Base-by-base conservation (phyloP, 1,284 basidiomycete species). In the Chiua sp. region DNA sequence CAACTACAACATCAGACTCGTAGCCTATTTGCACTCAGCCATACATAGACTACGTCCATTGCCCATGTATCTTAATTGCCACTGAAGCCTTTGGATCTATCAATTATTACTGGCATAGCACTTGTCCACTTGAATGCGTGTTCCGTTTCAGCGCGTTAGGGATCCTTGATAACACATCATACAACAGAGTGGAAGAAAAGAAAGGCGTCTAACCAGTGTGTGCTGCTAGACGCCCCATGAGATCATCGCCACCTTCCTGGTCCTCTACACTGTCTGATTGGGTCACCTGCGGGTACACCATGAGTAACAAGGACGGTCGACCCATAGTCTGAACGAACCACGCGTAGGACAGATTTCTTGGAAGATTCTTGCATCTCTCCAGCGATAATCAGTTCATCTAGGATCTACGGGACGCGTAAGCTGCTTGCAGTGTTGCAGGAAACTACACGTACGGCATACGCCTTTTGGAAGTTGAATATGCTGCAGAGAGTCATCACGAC, bases 391-490 rank as follows among this genome's bases (percentile, higher is more conserved):
- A 99, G 84, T 76, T 99, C 98, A 75, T 99, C 98, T 58, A 99
- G 81, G 67, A 98, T 98, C 93, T 94, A 68, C 48, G 23, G 4
- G 7, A 51, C 55, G 42, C 42, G 37, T 69, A 37, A 65, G 60
- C 60, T 28, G 20, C 47, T 47, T 35, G 59, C 3, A 39, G 57
- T 11, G 56, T 33, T 5, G 54, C 35, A 33, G 53, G 51, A 58
- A 44, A 39, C 26, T 42, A 8, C 26, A 78, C 85, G 53, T 66
- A 96, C 94, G 7, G 96, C 93, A 76, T 94, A 98, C 37, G 96
- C 96, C 76, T 98, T 98, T 75, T 98, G 96, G 78, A 98, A 98
- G 81, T 98, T 98, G 85, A 98, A 98, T 72, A 98, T 98, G 60
- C 93, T 95, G 28, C 49, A 55, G 42, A 51, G 23, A 23, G 47